phyloP scores from a whole-genome alignment of 768 basidiomycete species.

The Termitomyces sp. region DNA sequence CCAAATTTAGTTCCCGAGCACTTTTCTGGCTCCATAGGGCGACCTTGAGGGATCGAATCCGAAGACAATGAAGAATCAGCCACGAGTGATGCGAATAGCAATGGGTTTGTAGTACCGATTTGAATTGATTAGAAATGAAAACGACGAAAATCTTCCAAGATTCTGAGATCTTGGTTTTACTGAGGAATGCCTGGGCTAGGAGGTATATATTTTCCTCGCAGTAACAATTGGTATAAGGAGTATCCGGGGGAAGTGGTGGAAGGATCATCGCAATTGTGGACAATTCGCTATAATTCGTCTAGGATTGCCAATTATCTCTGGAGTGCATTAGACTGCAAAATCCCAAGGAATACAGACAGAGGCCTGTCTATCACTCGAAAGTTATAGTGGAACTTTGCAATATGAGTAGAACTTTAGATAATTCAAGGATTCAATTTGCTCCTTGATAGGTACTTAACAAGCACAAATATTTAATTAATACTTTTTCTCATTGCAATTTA shows the following conservation, averaged over 20 bases:
- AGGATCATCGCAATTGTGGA: constrained; percentile 11
- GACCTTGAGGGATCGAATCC: constrained; percentile 34
- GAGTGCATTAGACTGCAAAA: background rate
- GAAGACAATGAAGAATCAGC: background rate
- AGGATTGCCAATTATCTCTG: background rate
- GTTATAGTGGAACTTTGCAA: no score
- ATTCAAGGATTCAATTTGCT: no score
- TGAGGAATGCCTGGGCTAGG: constrained; percentile 39
- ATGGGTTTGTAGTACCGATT: constrained; percentile 34
- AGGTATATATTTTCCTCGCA: constrained; percentile 76
- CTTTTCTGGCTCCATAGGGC: constrained; percentile 60
- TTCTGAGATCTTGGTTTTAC: constrained; percentile 18
- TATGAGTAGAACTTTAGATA: background rate
- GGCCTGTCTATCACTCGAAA: background rate
- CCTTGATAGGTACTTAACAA: no score
- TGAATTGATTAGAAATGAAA: constrained; percentile 60
- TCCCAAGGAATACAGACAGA: background rate
- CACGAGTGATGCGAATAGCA: background rate
- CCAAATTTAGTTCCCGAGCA: constrained; percentile 22
- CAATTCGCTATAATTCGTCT: background rate
- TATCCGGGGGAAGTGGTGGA: constrained; percentile 29
- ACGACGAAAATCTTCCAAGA: constrained; percentile 50
- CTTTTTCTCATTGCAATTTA: no score
- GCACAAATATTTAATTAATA: no score
- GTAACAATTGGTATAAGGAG: constrained; percentile 52